Conservation (phyloP, 2,329 filamentous ascomycete species). For the Xylaria digitata region DNA sequence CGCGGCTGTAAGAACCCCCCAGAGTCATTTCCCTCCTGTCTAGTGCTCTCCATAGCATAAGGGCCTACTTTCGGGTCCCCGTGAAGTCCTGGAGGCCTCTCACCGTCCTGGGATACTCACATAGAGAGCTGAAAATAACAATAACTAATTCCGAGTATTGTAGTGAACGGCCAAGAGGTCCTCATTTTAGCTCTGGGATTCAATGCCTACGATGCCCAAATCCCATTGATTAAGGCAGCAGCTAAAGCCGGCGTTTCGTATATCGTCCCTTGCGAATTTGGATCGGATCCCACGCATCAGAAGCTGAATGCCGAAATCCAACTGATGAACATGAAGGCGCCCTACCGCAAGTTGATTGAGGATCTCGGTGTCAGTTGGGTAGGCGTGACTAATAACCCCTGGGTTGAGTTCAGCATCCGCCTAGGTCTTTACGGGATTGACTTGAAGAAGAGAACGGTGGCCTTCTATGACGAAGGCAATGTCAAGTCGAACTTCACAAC, state of each 20-base stretch:
- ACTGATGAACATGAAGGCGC: conserved; percentile 45
- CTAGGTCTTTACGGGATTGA: conserved; percentile 50
- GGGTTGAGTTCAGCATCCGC: conserved; percentile 50
- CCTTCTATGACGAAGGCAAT: conserved; percentile 49
- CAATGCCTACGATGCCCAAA: conserved; percentile 42
- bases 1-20: conserved; percentile 27
- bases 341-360: conserved; percentile 46
- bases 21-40: too few relatives aligned
- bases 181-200: conserved; percentile 48
- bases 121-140: not conserved
- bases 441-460: conserved; percentile 46
- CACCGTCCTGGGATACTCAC: not conserved
- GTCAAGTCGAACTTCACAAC: conserved; percentile 48
- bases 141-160: not conserved
- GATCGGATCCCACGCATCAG: conserved; percentile 45
- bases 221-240: conserved; percentile 49
- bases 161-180: conserved; percentile 50
- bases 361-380: conserved; percentile 50
- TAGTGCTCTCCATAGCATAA: not conserved
- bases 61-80: not conserved
- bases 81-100: not conserved
- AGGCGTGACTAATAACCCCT: conserved; percentile 50
- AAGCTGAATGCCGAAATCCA: conserved; percentile 36
- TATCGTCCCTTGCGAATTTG: conserved; percentile 51
- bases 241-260: conserved; percentile 49